phyloP scores from a whole-genome alignment of 768 basidiomycete genomes.

The Rhodosporidiobolus sp. region DNA sequence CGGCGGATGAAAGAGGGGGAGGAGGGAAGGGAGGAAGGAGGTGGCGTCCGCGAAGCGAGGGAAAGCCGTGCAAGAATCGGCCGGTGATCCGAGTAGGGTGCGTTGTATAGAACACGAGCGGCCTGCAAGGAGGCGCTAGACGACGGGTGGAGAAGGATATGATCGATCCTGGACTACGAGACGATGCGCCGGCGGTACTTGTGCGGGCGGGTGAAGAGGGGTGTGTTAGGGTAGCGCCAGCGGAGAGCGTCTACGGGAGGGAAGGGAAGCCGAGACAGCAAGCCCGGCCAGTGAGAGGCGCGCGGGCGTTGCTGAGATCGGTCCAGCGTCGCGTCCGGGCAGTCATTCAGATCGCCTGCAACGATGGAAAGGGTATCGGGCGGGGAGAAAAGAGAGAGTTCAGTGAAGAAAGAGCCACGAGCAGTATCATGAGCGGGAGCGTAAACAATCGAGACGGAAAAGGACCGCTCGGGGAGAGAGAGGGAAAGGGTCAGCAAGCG shows the following conservation, averaged over 20 bases:
- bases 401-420: too few relatives aligned
- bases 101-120: background rate
- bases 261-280: background rate
- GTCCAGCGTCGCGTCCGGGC: background rate
- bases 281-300: background rate
- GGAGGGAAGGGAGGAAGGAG: background rate
- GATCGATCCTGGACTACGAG: constrained; percentile 3
- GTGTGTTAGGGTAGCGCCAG: too few relatives aligned
- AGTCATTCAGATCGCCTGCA: background rate
- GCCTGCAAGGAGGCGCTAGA: background rate
- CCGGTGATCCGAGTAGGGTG: background rate
- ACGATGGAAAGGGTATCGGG: too few relatives aligned
- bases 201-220: constrained; percentile 5
- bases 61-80: background rate
- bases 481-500: too few relatives aligned
- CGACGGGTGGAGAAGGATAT: background rate
- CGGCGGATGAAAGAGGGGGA: background rate
- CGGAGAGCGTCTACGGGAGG: too few relatives aligned
- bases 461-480: too few relatives aligned
- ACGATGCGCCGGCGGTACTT: background rate
- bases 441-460: too few relatives aligned
- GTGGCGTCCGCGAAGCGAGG: accelerated
- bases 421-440: too few relatives aligned
- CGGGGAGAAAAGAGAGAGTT: too few relatives aligned
- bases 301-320: background rate